Evolutionary conservation across 768 basidiomycete genomes (phyloP), one percentile per base, ranked within the genome.

Genomic region (Mycena galericulata): DNA sequence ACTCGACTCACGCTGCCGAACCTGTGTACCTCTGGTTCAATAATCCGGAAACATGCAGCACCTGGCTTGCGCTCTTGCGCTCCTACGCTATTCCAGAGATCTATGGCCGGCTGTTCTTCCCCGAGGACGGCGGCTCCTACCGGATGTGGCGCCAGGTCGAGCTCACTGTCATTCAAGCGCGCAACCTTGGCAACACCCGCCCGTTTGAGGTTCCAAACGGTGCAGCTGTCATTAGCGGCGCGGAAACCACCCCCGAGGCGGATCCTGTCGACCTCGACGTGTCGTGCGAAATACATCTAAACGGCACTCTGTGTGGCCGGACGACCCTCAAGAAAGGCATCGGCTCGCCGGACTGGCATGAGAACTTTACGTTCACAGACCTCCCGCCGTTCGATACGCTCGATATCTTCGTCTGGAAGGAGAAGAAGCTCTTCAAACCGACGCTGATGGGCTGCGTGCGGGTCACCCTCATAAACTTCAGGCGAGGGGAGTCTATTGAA

Each of bases 81-180:
- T 93, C 94, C 4, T 95, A 92, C 77, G 90, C 95, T 15, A 85
- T 86, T 56, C 91, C 93, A 1, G 94, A 95, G 78, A 88, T 92
- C 61, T 93, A 94, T 75, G 93, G 91, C 36, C 83, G 84, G 70
- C 80, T 85, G 75, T 82, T 84, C 70, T 82, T 82, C 41, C 83
- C 87, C 24, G 74, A 78, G 56, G 90, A 90, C 67, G 92, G 91
- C 46, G 94, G 94, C 9, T 87, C 92, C 14, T 95, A 93, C 79
- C 90, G 95, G 61, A 92, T 96, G 88, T 96, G 93, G 92, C 86
- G 95, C 56, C 92, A 93, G 76, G 85, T 96, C 26, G 89, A 93
- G 69, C 81, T 96, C 27, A 86, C 87, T 32, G 83, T 94, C 61
- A 83, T 91, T 41, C 91, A 93, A 78, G 94, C 89, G 15, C 88